Evolutionary conservation across 2,329 filamentous ascomycete genomes (phyloP).

Genomic region (Colletotrichum karsti): DNA sequence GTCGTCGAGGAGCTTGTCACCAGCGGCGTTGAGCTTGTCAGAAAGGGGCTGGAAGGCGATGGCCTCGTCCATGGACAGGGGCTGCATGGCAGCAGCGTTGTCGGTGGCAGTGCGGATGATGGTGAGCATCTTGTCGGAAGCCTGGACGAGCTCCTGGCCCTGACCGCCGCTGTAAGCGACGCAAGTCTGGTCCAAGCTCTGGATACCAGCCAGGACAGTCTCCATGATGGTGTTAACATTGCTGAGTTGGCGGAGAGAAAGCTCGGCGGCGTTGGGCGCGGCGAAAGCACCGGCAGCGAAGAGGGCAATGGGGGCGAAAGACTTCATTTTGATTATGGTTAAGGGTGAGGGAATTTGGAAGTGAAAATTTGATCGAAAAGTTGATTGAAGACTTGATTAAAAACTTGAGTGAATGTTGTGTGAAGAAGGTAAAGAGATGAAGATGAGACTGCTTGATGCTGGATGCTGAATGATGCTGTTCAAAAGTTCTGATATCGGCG

Average conservation of each 20-base stretch:
- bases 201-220: conserved; percentile 24
- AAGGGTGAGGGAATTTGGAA: background rate
- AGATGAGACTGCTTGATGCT: conserved; percentile 4
- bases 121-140: conserved; percentile 14
- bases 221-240: conserved; percentile 26
- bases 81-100: conserved; percentile 14
- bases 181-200: conserved; percentile 12
- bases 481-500: background rate
- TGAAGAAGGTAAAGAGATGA: conserved; percentile 4
- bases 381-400: background rate
- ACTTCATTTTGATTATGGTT: conserved; percentile 16
- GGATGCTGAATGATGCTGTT: conserved; percentile 4
- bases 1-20: conserved; percentile 25
- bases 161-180: conserved; percentile 9
- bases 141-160: conserved; percentile 10
- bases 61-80: conserved; percentile 27
- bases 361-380: background rate
- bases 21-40: conserved; percentile 25
- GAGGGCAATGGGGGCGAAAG: conserved; percentile 10
- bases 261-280: conserved; percentile 4
- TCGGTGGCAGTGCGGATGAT: conserved; percentile 25
- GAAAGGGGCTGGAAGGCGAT: conserved; percentile 28
- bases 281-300: conserved; percentile 20
- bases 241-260: conserved; percentile 20
- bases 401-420: background rate